Evolutionary conservation across 2,329 filamentous ascomycete genomes (phyloP).

Genomic region (Aspergillus sp.): DNA sequence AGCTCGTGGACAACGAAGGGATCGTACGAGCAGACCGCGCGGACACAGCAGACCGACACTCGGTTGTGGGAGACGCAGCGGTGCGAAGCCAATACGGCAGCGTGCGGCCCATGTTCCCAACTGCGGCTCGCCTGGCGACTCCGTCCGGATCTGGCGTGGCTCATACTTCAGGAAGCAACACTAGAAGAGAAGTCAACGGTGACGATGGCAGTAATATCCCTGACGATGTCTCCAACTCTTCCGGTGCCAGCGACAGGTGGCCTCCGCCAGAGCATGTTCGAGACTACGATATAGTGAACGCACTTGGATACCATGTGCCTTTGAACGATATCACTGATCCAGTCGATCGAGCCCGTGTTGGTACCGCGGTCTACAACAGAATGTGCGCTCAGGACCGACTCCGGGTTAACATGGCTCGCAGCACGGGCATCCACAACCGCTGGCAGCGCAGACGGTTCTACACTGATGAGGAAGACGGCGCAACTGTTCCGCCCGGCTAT

Average conservation of each 20-base stretch:
- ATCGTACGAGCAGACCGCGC: conserved; percentile 62
- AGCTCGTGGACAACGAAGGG: conserved; percentile 62
- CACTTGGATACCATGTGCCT: conserved; percentile 45
- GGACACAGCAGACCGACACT: conserved; percentile 63
- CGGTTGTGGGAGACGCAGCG: conserved; percentile 58
- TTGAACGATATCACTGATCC: conserved; percentile 47
- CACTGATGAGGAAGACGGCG: conserved; percentile 81
- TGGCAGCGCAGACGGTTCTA: conserved; percentile 81
- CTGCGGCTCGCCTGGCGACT: conserved; percentile 29
- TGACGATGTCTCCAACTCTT: conserved; percentile 30
- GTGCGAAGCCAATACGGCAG: conserved; percentile 40
- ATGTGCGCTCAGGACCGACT: conserved; percentile 43
- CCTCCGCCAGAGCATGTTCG: conserved; percentile 43
- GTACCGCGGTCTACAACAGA: conserved; percentile 41
- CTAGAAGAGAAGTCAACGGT: conserved; percentile 24
- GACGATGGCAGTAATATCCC: conserved; percentile 26
- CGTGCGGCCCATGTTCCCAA: conserved; percentile 36
- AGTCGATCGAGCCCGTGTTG: conserved; percentile 44
- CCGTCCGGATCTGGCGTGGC: conserved; percentile 15
- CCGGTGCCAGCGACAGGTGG: conserved; percentile 38
- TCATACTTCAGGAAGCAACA: conserved; percentile 15
- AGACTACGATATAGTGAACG: conserved; percentile 44
- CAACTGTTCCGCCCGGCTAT: conserved; percentile 64
- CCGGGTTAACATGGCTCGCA: conserved; percentile 40
- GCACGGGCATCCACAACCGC: conserved; percentile 62